Base-by-base conservation (phyloP, 164 flowering plant species). In the Tetracentron sinense region DNA sequence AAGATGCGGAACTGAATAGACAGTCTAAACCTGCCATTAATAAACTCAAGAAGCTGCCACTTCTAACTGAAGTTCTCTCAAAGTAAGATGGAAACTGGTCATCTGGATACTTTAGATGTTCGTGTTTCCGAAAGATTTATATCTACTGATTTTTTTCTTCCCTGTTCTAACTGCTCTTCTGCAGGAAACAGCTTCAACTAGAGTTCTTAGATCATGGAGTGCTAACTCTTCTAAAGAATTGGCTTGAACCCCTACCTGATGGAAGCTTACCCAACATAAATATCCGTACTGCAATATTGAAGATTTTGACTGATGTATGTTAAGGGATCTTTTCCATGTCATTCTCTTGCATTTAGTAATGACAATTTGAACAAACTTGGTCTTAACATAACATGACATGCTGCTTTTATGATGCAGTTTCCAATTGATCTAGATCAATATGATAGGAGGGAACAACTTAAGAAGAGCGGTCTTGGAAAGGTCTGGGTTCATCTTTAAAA, bases 191-290 rank as follows among this genome's bases (percentile, higher is more conserved):
- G 61, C 91, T 93, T 31, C 98, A 93, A 68, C 83, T 72, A 33
- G 98, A 93, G 74, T 93, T 93, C 72, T 63, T 93, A 52, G 98
- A 93, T 76, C 98, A 87, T 77, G 97, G 97, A 65, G 95, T 93
- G 3, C 66, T 93, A 55, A 83, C 85, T 28, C 78, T 87, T 46
- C 51, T 90, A 35, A 93, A 86, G 74, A 87, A 81, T 62, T 93
- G 98, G 98, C 96, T 93, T 29, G 98, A 93, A 69, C 98, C 96
- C 56, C 85, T 93, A 29, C 98, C 98, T 1, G 98, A 93, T 83
- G 96, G 96, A 66, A 90, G 98, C 81, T 79, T 93, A 50, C 98
- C 98, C 15, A 90, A 89, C 66, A 90, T 85, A 55, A 93, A 88
- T 63, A 81, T 93, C 55, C 89, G 98, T 38, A 77, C 85, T 19